Base-by-base conservation (phyloP, 768 basidiomycete genomes). In the Rhizopogon vulgaris region DNA sequence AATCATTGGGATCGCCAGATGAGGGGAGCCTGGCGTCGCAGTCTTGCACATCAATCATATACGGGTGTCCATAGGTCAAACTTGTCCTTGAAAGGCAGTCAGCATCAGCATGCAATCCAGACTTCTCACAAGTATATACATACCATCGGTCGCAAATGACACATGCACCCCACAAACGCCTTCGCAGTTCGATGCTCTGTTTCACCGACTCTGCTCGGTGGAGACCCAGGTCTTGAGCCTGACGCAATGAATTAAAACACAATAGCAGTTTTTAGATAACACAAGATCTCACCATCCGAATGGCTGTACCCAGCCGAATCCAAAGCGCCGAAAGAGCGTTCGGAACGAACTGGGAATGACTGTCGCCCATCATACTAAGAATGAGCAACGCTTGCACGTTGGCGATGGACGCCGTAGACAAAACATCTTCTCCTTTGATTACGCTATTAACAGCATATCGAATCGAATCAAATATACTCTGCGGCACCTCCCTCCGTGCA, bases 221-320 rank as follows among this genome's bases (percentile, higher is more conserved):
- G 47, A 99, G 70, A 3, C 96, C 96, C 27, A 99, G 76, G 64
- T 98, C 95, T 72, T 99, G 96, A 4, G 95, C 96, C 94, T 93
- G 57, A 27, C 56, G 12, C 15, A 6, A 52, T 14, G 48, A 48
- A 52, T 59, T 41, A 68, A 53, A 53, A 30, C 46, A 30, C 46
- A 51, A 48, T 54, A 48, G 22, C 28, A 22, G 17, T 25, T 43
- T 6, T 18, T 27, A 40, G 27, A n/a, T 18, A 42, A 30, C 25
- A 51, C 54, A 50, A 56, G 54, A n/a, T 71, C 83, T 59, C 53
- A 90, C 87, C 95, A 97, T 93, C 60, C 94, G 79, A 56, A 94
- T 85, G n/a, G 91, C 89, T 25, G 84, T 78, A n/a, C 91, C 91
- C 22, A 91, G 72, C 40, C 94, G 79, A 51, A 92, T 79, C 84